Percentiles rank a stretch among this genome's conserved stretches.
phyloP scores from a whole-genome alignment of 1,284 basidiomycete species.

The Ceratobasidium sp. region DNA sequence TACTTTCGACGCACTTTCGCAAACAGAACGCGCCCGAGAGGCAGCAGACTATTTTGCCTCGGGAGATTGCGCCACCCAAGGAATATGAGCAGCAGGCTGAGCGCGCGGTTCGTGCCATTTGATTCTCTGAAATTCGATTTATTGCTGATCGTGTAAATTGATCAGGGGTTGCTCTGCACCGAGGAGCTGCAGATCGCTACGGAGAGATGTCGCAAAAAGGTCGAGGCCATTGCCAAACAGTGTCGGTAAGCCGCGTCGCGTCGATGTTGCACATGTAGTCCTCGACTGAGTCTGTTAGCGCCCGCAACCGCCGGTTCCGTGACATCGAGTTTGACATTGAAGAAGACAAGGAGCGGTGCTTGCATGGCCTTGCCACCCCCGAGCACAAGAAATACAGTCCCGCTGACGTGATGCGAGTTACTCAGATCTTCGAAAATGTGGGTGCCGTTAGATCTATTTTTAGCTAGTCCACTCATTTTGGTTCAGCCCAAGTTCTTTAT shows the following conservation, averaged over 20 bases:
- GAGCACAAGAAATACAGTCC: background rate
- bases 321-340: slow-evolving; percentile 42
- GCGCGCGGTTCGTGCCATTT: slow-evolving; percentile 1
- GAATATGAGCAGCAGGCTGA: slow-evolving; percentile 20
- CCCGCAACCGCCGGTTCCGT: slow-evolving; percentile 28
- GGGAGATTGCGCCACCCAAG: background rate
- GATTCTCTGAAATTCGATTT: background rate
- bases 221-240: slow-evolving; percentile 46
- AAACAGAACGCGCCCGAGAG: slow-evolving; percentile 9
- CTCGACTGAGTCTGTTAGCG: background rate
- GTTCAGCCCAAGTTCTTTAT: slow-evolving; percentile 53
- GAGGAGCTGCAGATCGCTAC: slow-evolving; percentile 47
- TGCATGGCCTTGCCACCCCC: slow-evolving; percentile 35
- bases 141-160: background rate
- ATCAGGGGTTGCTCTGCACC: slow-evolving; percentile 46
- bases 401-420: slow-evolving; percentile 48
- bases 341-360: slow-evolving; percentile 41
- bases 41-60: background rate
- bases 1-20: slow-evolving; percentile 19
- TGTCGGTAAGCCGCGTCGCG: slow-evolving; percentile 40
- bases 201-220: slow-evolving; percentile 45
- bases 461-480: background rate
- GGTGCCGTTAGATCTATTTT: background rate
- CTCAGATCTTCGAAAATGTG: slow-evolving; percentile 54
- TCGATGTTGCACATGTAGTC: no score